phyloP scores from a whole-genome alignment of 352 stramenopile genomes.

The Plasmopara halstedii region DNA sequence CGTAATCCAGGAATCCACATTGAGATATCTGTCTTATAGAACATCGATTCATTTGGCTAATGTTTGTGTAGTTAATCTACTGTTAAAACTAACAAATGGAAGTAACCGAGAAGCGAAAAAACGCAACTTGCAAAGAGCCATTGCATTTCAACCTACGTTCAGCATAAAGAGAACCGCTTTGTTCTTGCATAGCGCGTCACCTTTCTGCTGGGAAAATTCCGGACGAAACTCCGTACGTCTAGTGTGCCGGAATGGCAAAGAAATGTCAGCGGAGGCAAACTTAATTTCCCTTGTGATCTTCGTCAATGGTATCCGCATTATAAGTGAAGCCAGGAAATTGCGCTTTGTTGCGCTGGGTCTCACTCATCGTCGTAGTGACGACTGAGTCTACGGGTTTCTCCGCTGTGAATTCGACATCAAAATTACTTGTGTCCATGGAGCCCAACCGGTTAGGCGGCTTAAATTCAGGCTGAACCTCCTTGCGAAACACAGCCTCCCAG shows the following conservation, averaged over 20 bases:
- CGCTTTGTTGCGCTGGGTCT: slow-evolving; percentile 86
- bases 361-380: slow-evolving; percentile 87
- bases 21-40: not conserved
- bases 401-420: slow-evolving; percentile 91
- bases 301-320: slow-evolving; percentile 83
- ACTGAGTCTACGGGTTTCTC: slow-evolving; percentile 88
- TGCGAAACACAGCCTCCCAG: slow-evolving; percentile 84
- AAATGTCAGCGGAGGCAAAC: slow-evolving; percentile 4
- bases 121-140: slow-evolving; percentile 31
- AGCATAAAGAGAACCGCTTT: slow-evolving; percentile 8
- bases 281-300: slow-evolving; percentile 81
- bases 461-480: slow-evolving; percentile 88
- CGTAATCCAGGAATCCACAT: too few species aligned
- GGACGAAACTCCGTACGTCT: slow-evolving; percentile 25
- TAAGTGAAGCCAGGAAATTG: slow-evolving; percentile 88
- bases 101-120: slow-evolving; percentile 8
- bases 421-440: slow-evolving; percentile 91
- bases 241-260: slow-evolving; percentile 19
- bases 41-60: slow-evolving; percentile 9
- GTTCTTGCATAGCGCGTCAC: slow-evolving; percentile 12
- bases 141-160: slow-evolving; percentile 9
- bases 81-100: slow-evolving; percentile 16
- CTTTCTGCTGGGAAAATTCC: slow-evolving; percentile 18
- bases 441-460: slow-evolving; percentile 85
- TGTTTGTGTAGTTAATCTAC: slow-evolving; percentile 27